These are phyloP conservation scores for Coniochaeta sp. DNA, from an alignment of 2,329 filamentous ascomycete species.

Conservation along the genomic window DNA sequence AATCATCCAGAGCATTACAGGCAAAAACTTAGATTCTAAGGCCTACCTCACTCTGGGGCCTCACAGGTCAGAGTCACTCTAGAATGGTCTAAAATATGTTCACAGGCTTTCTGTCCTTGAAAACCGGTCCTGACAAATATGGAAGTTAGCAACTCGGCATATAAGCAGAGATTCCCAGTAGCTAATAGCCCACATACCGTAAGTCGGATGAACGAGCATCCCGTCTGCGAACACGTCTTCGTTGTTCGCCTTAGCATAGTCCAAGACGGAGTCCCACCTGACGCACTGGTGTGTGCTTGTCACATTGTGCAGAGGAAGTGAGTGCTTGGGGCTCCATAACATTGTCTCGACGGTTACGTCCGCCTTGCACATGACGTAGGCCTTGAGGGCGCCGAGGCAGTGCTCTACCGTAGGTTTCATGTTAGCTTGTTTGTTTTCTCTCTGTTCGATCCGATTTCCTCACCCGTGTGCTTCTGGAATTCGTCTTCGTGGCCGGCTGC, in stretches of 20 bases:
- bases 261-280: constrained; percentile 2
- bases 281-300: constrained; percentile 5
- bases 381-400: constrained; percentile 3
- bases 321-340: constrained; percentile 1
- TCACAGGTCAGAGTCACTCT: no score
- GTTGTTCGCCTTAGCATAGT: constrained; percentile 3
- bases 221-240: constrained; percentile 3
- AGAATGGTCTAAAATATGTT: neutral
- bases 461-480: neutral
- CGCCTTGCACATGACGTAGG: constrained; percentile 5
- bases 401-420: neutral
- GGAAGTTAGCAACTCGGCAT: neutral
- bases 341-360: constrained; percentile 3
- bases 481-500: neutral
- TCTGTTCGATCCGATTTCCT: neutral
- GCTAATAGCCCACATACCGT: neutral
- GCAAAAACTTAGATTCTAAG: no score
- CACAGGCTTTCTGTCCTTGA: neutral
- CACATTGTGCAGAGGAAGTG: constrained; percentile 4
- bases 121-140: neutral
- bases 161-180: neutral
- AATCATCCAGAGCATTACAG: neutral
- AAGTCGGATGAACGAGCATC: constrained; percentile 1
- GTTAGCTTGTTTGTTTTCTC: neutral
- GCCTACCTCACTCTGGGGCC: no score